These are phyloP conservation scores for Zizania latifolia DNA, from an alignment of 176 grass and related monocot genomes.

Conservation along the genomic window DNA sequence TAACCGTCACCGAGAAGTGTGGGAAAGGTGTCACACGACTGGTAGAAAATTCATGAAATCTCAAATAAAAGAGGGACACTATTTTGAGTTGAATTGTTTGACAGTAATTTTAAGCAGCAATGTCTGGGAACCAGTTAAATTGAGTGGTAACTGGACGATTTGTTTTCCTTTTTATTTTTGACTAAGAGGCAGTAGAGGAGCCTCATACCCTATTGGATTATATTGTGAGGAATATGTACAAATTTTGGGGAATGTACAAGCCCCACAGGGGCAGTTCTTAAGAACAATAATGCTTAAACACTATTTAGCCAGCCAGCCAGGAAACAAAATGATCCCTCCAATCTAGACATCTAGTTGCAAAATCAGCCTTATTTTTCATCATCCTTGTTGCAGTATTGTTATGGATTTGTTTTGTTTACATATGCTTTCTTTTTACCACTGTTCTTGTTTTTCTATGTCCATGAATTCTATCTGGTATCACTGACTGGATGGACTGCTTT, in stretches of 20 bases:
- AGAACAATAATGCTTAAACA: neutral
- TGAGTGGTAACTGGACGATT: no score
- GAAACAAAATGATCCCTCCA: neutral
- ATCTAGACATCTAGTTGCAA: neutral
- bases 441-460: neutral
- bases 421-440: neutral
- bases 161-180: neutral
- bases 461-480: constrained; percentile 9
- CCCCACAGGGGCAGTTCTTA: neutral
- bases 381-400: constrained; percentile 12
- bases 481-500: constrained; percentile 12
- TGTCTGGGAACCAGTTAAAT: no score
- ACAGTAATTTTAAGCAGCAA: no score
- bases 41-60: no score
- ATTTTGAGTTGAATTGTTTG: no score
- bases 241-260: neutral
- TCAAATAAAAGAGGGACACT: no score
- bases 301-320: no score
- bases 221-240: neutral
- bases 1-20: no score
- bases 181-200: neutral
- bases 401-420: constrained; percentile 26
- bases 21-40: neutral
- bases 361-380: neutral
- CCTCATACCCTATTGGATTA: neutral